These are phyloP conservation scores for Clavispora santaluciae DNA, from an alignment of 805 yeast genomes.

Conservation along the genomic window DNA sequence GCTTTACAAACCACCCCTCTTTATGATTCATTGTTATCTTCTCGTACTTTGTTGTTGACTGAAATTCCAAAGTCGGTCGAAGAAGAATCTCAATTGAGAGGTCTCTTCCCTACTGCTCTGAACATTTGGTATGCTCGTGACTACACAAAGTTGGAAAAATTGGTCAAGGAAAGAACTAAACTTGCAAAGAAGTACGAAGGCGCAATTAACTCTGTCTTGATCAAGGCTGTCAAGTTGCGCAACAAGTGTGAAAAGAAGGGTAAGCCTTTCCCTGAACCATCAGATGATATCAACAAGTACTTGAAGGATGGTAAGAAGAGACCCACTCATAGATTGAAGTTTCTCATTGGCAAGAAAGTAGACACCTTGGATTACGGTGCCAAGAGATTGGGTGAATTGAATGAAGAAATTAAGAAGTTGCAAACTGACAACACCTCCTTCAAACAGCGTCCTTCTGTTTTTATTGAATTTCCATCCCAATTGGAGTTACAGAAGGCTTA, in stretches of 20 bases:
- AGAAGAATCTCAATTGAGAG: constrained; percentile 46
- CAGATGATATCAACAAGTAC: constrained; percentile 54
- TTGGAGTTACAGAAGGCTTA: constrained; percentile 84
- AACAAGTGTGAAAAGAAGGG: constrained; percentile 55
- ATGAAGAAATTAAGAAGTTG: constrained; percentile 53
- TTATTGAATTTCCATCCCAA: constrained; percentile 78
- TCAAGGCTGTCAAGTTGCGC: constrained; percentile 54
- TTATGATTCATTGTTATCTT: constrained; percentile 62
- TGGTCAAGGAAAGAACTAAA: constrained; percentile 60
- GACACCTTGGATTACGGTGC: constrained; percentile 73
- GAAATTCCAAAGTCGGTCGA: constrained; percentile 52
- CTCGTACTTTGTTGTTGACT: constrained; percentile 69
- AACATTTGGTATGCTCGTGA: constrained; percentile 63
- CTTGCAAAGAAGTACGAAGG: constrained; percentile 58
- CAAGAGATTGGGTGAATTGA: constrained; percentile 63
- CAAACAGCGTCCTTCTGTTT: constrained; percentile 61
- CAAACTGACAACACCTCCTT: constrained; percentile 52
- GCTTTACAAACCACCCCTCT: constrained; percentile 68
- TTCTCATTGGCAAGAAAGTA: constrained; percentile 76
- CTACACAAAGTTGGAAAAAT: constrained; percentile 49
- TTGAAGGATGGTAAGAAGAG: constrained; percentile 65
- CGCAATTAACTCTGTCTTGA: constrained; percentile 55
- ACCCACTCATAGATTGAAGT: constrained; percentile 74
- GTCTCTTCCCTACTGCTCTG: constrained; percentile 59
- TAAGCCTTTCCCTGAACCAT: constrained; percentile 50